phyloP scores from a whole-genome alignment of 495 filamentous ascomycete genomes.

The Talaromyces thailandensis region DNA sequence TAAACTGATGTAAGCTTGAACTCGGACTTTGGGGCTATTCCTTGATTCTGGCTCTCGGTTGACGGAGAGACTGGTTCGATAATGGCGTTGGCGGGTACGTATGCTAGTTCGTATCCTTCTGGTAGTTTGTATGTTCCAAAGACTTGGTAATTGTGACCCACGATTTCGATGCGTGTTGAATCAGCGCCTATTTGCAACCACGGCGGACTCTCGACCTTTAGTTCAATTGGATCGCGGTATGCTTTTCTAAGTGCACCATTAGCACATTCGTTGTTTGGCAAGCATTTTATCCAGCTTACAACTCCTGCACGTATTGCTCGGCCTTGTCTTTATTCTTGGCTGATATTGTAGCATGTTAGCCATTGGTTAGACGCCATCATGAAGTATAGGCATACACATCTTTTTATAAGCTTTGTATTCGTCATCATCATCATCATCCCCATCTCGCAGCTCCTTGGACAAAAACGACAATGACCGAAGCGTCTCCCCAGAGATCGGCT shows the following conservation, averaged over 20 bases:
- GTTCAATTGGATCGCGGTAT: not conserved
- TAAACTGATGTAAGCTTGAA: slow-evolving; percentile 11
- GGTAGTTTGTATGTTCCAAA: slow-evolving; percentile 13
- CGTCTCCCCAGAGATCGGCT: slow-evolving; percentile 17
- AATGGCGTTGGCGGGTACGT: slow-evolving; percentile 10
- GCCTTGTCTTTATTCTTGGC: not conserved
- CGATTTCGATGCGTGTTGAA: slow-evolving; percentile 3
- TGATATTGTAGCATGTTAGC: not conserved
- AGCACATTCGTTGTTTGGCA: not conserved
- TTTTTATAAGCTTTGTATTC: not conserved
- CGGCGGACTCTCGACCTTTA: not conserved
- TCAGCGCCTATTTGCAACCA: not conserved
- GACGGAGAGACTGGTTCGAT: slow-evolving; percentile 8
- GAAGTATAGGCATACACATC: not conserved
- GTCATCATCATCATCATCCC: slow-evolving; percentile 4
- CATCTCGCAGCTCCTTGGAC: slow-evolving; percentile 11
- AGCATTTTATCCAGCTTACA: not conserved
- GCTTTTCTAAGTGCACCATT: not conserved
- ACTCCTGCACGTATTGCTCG: not conserved
- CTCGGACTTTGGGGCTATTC: not conserved
- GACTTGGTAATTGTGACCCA: slow-evolving; percentile 4
- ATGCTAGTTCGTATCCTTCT: slow-evolving; percentile 14
- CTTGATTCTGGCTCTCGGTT: not conserved
- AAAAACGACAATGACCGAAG: slow-evolving; percentile 8
- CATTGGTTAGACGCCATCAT: not conserved